Conservation (phyloP, 78 protist genomes). For the Creolimax fragrantissima region DNA sequence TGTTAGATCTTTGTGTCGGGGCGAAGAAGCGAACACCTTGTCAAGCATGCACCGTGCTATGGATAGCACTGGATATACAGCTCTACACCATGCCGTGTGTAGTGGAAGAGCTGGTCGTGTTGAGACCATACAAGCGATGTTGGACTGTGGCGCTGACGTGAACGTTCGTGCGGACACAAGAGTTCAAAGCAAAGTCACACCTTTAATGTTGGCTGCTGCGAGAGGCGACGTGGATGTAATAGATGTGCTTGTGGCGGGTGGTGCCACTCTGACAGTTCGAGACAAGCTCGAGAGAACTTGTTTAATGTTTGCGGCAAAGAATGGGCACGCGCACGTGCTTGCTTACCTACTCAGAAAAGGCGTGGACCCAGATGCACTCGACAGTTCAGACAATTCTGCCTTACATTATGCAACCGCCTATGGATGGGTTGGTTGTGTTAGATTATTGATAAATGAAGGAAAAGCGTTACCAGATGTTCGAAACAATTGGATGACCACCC, state of each 20-base stretch:
- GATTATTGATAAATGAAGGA: not conserved
- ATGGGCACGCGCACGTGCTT: not conserved
- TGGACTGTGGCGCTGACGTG: constrained; percentile 1
- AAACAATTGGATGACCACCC: constrained; percentile 31
- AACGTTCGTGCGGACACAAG: not conserved
- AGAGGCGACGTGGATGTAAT: constrained; percentile 34
- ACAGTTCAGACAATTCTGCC: constrained; percentile 30
- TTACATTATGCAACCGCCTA: constrained; percentile 38
- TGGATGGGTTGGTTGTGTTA: constrained; percentile 30
- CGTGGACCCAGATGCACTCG: not conserved
- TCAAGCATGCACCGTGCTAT: not conserved
- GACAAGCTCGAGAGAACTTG: constrained; percentile 27
- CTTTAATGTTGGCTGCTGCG: constrained; percentile 25
- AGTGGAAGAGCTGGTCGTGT: not conserved
- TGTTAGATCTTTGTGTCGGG: not conserved
- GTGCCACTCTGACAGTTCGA: not conserved
- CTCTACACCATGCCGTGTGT: constrained; percentile 21
- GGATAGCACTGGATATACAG: not conserved
- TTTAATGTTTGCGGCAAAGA: constrained; percentile 23
- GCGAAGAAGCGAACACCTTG: not conserved
- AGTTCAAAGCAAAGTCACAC: not conserved
- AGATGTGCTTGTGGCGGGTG: not conserved
- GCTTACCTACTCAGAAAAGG: constrained; percentile 5
- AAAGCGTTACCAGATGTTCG: not conserved
- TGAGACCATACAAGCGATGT: not conserved